A percentile compares a stretch with the other conserved stretches of the same genome.
Conservation (phyloP, 345 rosid species). For the Eucalyptus erythrocorys region DNA sequence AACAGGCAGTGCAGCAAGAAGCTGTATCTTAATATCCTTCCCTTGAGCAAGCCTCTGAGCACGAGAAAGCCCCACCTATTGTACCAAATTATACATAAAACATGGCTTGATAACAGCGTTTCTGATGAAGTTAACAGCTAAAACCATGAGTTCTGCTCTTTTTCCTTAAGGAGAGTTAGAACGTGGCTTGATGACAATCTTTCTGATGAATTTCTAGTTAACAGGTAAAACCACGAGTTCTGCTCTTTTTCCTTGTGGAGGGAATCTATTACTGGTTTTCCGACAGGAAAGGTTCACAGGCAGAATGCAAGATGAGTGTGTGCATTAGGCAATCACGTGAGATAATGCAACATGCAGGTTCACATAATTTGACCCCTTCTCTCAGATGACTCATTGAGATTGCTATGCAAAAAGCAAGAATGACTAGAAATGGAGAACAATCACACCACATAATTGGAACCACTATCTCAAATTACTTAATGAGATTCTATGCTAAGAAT, state of each 20-base stretch:
- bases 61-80: slow-evolving; percentile 87
- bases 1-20: slow-evolving; percentile 71
- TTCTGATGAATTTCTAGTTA: background rate
- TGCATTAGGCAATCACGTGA: background rate
- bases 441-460: background rate
- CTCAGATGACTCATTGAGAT: background rate
- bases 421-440: background rate
- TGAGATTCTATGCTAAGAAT: background rate
- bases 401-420: background rate
- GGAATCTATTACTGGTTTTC: background rate
- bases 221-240: background rate
- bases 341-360: background rate
- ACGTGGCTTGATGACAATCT: background rate
- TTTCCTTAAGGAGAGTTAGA: background rate
- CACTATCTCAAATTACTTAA: background rate
- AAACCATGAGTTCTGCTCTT: background rate
- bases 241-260: background rate
- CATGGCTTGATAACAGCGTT: background rate
- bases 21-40: slow-evolving; percentile 73
- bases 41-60: slow-evolving; percentile 99
- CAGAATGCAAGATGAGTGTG: background rate
- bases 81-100: background rate
- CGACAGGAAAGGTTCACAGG: background rate
- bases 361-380: background rate
- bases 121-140: background rate